A percentile compares a stretch with the other conserved stretches of the same genome.
These are phyloP conservation scores for Corchorus olitorius DNA, from an alignment of 345 rosid genomes.

Conservation along the genomic window DNA sequence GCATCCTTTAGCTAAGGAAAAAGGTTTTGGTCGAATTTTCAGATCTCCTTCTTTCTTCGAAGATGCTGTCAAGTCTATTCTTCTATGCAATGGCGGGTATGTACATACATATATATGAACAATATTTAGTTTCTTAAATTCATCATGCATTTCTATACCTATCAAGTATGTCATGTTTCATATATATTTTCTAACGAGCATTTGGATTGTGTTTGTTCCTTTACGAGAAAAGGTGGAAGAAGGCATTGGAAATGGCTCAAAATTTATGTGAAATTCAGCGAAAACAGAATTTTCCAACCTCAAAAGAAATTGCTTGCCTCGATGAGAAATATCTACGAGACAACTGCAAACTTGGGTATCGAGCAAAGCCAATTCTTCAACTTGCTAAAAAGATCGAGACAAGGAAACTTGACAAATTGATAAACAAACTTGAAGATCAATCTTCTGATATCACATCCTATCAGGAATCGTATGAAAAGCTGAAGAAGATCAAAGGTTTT, in stretches of 20 bases:
- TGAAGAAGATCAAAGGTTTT: slow-evolving; percentile 36
- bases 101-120: too few relatives aligned
- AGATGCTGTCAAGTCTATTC: slow-evolving; percentile 52
- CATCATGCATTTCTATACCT: too few relatives aligned
- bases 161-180: too few relatives aligned
- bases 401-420: slow-evolving; percentile 19
- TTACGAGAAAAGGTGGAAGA: slow-evolving; percentile 33
- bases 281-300: slow-evolving; percentile 42
- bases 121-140: too few relatives aligned
- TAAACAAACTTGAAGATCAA: slow-evolving; percentile 24
- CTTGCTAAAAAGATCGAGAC: slow-evolving; percentile 34
- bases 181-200: too few relatives aligned
- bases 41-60: slow-evolving; percentile 56
- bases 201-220: too few relatives aligned
- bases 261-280: slow-evolving; percentile 41
- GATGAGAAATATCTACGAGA: slow-evolving; percentile 16
- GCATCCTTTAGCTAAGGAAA: slow-evolving; percentile 38
- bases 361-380: slow-evolving; percentile 32
- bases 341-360: slow-evolving; percentile 48
- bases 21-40: slow-evolving; percentile 46
- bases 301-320: slow-evolving; percentile 40
- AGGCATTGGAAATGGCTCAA: slow-evolving; percentile 48
- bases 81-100: slow-evolving; percentile 47
- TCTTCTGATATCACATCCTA: background rate
- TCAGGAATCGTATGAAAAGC: background rate